Conservation (phyloP, 129 eudicot genomes). For the Pseudognaphalium luteoalbum region DNA sequence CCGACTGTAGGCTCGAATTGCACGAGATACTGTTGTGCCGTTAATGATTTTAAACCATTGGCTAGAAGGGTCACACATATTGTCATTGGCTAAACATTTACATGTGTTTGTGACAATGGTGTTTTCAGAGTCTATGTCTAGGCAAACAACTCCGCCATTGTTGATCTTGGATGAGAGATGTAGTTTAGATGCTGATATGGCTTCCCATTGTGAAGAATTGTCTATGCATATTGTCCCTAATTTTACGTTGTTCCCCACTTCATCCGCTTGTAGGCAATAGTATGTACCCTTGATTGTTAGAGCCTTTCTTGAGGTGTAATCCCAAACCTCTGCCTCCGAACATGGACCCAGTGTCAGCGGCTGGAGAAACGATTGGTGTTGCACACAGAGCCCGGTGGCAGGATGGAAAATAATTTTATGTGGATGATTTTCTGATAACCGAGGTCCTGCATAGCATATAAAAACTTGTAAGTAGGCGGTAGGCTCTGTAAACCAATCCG, state of each 20-base stretch:
- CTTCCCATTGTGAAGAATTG: constrained; percentile 61
- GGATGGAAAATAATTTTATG: constrained; percentile 80
- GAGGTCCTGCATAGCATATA: constrained; percentile 67
- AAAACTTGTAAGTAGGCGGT: background rate
- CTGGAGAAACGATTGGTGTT: constrained; percentile 32
- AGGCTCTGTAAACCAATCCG: background rate
- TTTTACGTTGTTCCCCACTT: constrained; percentile 49
- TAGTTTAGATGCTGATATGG: constrained; percentile 75
- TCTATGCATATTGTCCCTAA: constrained; percentile 48
- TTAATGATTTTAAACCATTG: constrained; percentile 89
- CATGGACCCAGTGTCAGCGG: constrained; percentile 67
- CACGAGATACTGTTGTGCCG: constrained; percentile 34
- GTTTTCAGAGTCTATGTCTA: constrained; percentile 65
- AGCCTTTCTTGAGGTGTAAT: constrained; percentile 53
- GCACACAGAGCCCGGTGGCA: constrained; percentile 68
- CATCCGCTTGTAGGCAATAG: constrained; percentile 64
- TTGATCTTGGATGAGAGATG: constrained; percentile 68
- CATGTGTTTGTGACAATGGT: constrained; percentile 54
- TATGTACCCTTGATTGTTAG: constrained; percentile 61
- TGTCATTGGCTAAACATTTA: constrained; percentile 57
- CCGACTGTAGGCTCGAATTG: constrained; percentile 1
- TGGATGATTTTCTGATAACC: constrained; percentile 36
- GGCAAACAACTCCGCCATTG: constrained; percentile 56
- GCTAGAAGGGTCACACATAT: constrained; percentile 73
- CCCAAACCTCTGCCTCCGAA: constrained; percentile 61